Percentiles rank a stretch among this genome's conserved stretches.
phyloP scores from a whole-genome alignment of 805 yeast genomes.

The Starmera pachycereana region DNA sequence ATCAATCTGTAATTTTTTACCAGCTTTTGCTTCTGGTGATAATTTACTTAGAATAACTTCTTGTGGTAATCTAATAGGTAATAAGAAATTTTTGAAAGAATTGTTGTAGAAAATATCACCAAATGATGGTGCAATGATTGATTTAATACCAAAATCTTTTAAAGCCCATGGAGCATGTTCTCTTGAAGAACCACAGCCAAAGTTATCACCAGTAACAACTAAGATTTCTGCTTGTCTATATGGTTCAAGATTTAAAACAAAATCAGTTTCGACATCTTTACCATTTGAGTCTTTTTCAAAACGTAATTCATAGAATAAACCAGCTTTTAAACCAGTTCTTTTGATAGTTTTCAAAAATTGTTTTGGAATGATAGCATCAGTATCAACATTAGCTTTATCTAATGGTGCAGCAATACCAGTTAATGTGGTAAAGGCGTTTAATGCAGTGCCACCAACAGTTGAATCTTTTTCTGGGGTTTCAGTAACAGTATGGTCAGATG shows the following conservation, averaged over 20 bases:
- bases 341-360: conserved; percentile 96
- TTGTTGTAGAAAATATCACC: conserved; percentile 98
- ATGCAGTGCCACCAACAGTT: conserved; percentile 36
- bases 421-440: conserved; percentile 66
- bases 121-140: conserved; percentile 94
- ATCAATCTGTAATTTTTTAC: conserved; percentile 63
- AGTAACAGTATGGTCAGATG: conserved; percentile 29
- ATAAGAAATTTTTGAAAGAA: conserved; percentile 90
- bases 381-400: conserved; percentile 91
- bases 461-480: conserved; percentile 23
- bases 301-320: conserved; percentile 88
- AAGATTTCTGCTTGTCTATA: conserved; percentile 72
- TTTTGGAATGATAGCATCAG: conserved; percentile 98
- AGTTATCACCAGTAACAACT: conserved; percentile 91
- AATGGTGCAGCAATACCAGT: conserved; percentile 90
- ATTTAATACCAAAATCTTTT: conserved; percentile 92
- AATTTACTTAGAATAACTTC: conserved; percentile 62
- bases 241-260: conserved; percentile 78
- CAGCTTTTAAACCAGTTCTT: conserved; percentile 85
- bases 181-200: conserved; percentile 98
- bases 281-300: conserved; percentile 61
- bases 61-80: conserved; percentile 87
- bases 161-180: conserved; percentile 99
- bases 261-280: conserved; percentile 76
- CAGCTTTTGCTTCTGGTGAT: conserved; percentile 70